Conservation (phyloP, 768 basidiomycete genomes). For the Tylopilus felleus region DNA sequence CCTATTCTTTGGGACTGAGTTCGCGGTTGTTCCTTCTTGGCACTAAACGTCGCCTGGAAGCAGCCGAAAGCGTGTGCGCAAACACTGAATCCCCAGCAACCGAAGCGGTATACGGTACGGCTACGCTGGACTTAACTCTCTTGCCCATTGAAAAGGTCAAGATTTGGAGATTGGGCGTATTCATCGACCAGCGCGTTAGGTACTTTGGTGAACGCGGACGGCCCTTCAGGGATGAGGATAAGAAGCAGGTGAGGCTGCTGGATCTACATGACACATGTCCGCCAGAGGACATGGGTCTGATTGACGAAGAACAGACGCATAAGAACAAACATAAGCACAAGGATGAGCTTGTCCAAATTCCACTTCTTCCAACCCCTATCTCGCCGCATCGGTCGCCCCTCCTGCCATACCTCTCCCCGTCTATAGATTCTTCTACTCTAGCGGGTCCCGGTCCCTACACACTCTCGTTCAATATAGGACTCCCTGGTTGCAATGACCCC, state of each 20-base stretch:
- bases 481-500: conserved; percentile 15
- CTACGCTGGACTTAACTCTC: conserved; percentile 76
- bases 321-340: conserved; percentile 17
- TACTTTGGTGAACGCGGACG: conserved; percentile 3
- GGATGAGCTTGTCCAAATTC: conserved; percentile 4
- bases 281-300: conserved; percentile 8
- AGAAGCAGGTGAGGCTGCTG: conserved; percentile 11
- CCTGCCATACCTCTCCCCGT: conserved; percentile 10
- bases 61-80: neutral
- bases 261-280: conserved; percentile 18
- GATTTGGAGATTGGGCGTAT: conserved; percentile 67
- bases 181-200: conserved; percentile 56
- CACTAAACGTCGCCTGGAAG: conserved; percentile 10
- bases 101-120: conserved; percentile 42
- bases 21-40: conserved; percentile 88
- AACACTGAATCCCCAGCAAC: neutral
- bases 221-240: conserved; percentile 4
- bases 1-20: conserved; percentile 75
- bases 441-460: conserved; percentile 28
- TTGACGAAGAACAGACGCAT: neutral
- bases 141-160: conserved; percentile 87
- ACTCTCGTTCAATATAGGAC: conserved; percentile 12
- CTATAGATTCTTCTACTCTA: conserved; percentile 21
- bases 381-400: conserved; percentile 31
- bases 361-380: conserved; percentile 28